phyloP scores from a whole-genome alignment of 306 rosid species.

The Dalbergia cochinchinensis region DNA sequence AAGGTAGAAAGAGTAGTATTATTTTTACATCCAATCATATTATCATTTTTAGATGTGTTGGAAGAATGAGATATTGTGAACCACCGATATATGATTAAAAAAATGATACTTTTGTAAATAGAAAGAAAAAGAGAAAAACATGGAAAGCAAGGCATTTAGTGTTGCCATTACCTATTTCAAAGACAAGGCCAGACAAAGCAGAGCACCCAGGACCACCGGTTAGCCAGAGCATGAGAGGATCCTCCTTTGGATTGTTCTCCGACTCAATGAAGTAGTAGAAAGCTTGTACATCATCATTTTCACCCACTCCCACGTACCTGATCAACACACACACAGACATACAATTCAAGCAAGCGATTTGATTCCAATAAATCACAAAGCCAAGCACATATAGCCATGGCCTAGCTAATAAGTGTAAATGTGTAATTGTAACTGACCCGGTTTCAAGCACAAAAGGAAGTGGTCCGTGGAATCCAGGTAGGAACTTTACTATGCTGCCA shows the following conservation, averaged over 20 bases:
- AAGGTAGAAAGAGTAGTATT: too few species aligned
- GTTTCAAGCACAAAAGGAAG: constrained; percentile 77
- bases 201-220: constrained; percentile 88
- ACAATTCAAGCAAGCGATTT: not conserved
- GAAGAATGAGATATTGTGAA: too few species aligned
- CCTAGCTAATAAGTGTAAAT: too few species aligned
- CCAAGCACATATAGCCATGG: not conserved
- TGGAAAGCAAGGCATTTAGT: not conserved
- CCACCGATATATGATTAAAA: too few species aligned
- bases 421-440: constrained; percentile 53
- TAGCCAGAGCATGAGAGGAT: constrained; percentile 79
- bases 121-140: not conserved
- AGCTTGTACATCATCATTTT: constrained; percentile 58
- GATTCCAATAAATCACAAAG: not conserved
- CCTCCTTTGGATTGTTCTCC: constrained; percentile 62
- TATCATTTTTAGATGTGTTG: too few species aligned
- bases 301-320: constrained; percentile 81
- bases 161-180: constrained; percentile 59
- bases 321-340: not conserved
- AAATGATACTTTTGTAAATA: too few species aligned
- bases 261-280: constrained; percentile 76
- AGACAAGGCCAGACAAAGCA: constrained; percentile 52
- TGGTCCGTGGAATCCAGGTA: constrained; percentile 77
- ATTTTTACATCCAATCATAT: too few species aligned
- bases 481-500: constrained; percentile 47